Base-by-base conservation (phyloP, 352 stramenopile species). In the Phytophthora cryptogea region DNA sequence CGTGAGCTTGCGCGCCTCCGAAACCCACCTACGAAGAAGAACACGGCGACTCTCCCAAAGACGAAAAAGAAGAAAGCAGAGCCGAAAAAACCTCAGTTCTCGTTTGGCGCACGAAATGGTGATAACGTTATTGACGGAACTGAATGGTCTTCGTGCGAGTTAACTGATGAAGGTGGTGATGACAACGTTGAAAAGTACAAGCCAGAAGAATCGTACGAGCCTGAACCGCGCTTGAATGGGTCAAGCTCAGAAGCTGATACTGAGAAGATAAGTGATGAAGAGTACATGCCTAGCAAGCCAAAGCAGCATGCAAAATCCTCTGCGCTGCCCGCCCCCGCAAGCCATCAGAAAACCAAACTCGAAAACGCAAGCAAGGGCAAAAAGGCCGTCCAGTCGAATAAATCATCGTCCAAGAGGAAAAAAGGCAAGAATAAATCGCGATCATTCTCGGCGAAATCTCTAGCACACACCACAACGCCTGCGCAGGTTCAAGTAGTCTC, bases 211-310 rank as follows among this genome's bases (percentile, higher is more conserved):
- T 37, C 37, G 11, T 59, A 14, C 33, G 41, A 54, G 20, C 43
- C 39, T 20, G 44, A 58, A 9, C 11, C 33, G 4, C 33, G 48
- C 0, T 56, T 53, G 30, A 49, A 68, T 40, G 46, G 56, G n/a
- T 54, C 54, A 27, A 28, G 27, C 10, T 64, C 58, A 16, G 36
- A 72, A 28, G 60, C 40, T 5, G 44, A 73, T 16, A 31, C 60
- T 13, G 56, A 61, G 8, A 54, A 51, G 14, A 17, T 53, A 9
- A 77, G 67, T 20, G 73, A 82, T 28, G 63, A 70, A 7, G 69
- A 72, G 48, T 72, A 71, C 26, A 59, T 28, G 11, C 51, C 44
- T 4, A 59, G 20, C 37, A 58, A 70, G 49, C 14, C 43, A 2
- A 70, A 59, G 17, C 28, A 39, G 11, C 4, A 8, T 39, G 9